phyloP scores from a whole-genome alignment of 2,329 filamentous ascomycete genomes.

The Hypoxylon sp. region DNA sequence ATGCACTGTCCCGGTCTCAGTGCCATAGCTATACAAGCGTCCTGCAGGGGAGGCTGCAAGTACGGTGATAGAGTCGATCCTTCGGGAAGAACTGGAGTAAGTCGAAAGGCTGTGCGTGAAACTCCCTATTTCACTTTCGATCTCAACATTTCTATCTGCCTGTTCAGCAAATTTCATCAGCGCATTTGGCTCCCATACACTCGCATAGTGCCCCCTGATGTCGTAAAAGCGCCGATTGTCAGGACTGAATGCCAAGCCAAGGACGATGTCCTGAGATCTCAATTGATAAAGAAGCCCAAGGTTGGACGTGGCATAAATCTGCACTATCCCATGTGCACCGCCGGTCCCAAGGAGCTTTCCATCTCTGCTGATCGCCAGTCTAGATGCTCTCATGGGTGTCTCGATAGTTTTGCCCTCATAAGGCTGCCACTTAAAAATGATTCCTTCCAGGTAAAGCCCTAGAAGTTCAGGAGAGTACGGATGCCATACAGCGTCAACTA shows the following conservation, averaged over 20 bases:
- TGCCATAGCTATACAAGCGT: slow-evolving; percentile 47
- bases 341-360: slow-evolving; percentile 51
- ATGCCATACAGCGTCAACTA: slow-evolving; percentile 49
- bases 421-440: slow-evolving; percentile 55
- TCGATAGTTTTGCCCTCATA: slow-evolving; percentile 49
- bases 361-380: slow-evolving; percentile 47
- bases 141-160: slow-evolving; percentile 3
- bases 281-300: slow-evolving; percentile 50
- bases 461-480: slow-evolving; percentile 50
- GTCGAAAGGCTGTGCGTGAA: slow-evolving; percentile 9
- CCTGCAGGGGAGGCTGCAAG: slow-evolving; percentile 36
- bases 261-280: slow-evolving; percentile 46
- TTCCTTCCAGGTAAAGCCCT: slow-evolving; percentile 52
- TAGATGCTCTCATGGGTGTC: slow-evolving; percentile 40
- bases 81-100: slow-evolving; percentile 9
- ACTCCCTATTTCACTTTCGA: slow-evolving; percentile 27
- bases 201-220: slow-evolving; percentile 48
- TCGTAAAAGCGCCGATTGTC: slow-evolving; percentile 50
- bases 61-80: slow-evolving; percentile 45
- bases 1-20: slow-evolving; percentile 42
- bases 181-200: slow-evolving; percentile 50
- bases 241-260: slow-evolving; percentile 46
- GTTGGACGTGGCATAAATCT: slow-evolving; percentile 45
- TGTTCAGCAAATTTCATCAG: slow-evolving; percentile 40
- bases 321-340: slow-evolving; percentile 47